Base-by-base conservation (phyloP, 2,329 filamentous ascomycete species). In the Pseudogymnoascus sp. region DNA sequence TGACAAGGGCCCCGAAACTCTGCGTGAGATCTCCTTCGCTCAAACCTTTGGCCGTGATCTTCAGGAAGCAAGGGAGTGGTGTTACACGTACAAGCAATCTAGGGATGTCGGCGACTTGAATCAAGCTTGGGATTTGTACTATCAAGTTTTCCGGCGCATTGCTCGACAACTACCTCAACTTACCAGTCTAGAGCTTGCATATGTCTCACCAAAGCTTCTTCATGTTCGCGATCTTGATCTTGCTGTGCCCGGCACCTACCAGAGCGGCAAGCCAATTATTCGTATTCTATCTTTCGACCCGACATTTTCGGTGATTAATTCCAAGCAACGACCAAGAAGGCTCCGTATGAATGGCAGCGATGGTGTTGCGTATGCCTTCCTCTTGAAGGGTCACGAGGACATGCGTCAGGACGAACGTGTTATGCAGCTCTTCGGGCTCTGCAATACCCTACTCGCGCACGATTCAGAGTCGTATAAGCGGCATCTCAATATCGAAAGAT, bases 41-140 rank as follows among this genome's bases (percentile, higher is more conserved):
- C 96, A 99, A 73, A 93, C 95, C 0, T 99, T 99, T 73, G 95
- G 95, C 0, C 88, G 96, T 34, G 96, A 99, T 73, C 83, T 99
- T 21, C 89, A 91, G 65, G 96, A 99, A 76, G 96, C 95, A 7
- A 88, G 91, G 66, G 93, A 97, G 69, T 99, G 95, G 88, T 99
- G 95, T 75, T 87, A 90, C 66, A 90, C 96, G 62, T 99, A 96
- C 77, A 88, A 91, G 71, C 85, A 86, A 42, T 95, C 90, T n/a
- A 83, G 87, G 61, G 95, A 99, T 72, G 86, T 95, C 66, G 93
- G 91, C 59, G 96, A 99, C 74, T 84, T 99, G 54, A 99, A 97
- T 73, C 92, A 96, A 76, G 95, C 95, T 5, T 99, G 95, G 95
- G 96, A 99, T 76, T 84, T 99, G 12, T 99, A 99, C 77, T 99